Evolutionary conservation across 2,329 filamentous ascomycete species (phyloP), one percentile per base, ranked within the genome.

Genomic region (Hortaea werneckii): DNA sequence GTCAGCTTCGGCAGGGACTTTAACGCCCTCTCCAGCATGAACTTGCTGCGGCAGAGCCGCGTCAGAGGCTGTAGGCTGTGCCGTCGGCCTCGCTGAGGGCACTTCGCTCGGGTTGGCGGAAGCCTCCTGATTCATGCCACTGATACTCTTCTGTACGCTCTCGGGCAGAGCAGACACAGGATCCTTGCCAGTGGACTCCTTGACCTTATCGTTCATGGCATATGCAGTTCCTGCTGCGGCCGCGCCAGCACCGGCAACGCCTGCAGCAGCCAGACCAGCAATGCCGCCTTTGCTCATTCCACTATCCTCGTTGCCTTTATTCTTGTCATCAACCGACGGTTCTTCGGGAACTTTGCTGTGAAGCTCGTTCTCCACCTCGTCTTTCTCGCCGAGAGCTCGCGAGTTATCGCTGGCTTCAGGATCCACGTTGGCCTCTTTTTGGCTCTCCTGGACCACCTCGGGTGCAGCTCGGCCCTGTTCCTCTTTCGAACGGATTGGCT

Each of bases 361-460:
- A 6, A 94, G 72, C 67, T 94, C 83, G 28, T 77, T 66, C 69
- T 94, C 86, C 4, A 88, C 74, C 7, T 72, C 74, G 62, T 78
- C 79, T 76, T 92, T 92, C 56, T 88, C 85, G 51, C 76, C 69
- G 6, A 92, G 83, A n/a, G 81, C 83, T 45, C 74, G 73, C 1
- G 78, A 70, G 64, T 80, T 83, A 46, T 77, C 76, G 30, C 83
- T 78, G 30, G 86, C 86, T 66, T 92, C 87, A 6, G 85, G 82
- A 50, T 70, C 72, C 57, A 74, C 64, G 32, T 56, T 52, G 2
- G 58, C 60, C 43, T 58, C 52, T 68, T 80, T 71, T 60, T 88
- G 83, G 67, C 82, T 86, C 58, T 87, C 78, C 59, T 77, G 81
- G 43, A 88, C 84, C 37, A 83, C 65, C n/a, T 40, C 29, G 5